Percentiles rank a stretch among this genome's conserved stretches.
Evolutionary conservation across 495 filamentous ascomycete species (phyloP).

Genomic region (Podospora conica): DNA sequence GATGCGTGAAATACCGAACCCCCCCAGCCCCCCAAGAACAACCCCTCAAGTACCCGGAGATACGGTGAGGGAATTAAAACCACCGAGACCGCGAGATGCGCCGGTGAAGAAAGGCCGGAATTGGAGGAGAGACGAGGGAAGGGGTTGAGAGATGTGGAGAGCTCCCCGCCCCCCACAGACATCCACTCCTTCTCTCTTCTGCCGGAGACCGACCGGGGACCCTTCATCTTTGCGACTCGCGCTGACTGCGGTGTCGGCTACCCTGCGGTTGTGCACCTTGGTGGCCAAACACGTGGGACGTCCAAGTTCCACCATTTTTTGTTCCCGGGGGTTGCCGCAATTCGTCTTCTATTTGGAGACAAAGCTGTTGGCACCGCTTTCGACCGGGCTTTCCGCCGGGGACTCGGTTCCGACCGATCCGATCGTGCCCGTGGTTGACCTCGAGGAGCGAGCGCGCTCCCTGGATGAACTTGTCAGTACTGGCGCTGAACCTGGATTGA

Average conservation of each 20-base stretch:
- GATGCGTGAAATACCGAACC: neutral
- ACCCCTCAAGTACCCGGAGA: neutral
- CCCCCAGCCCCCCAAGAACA: neutral
- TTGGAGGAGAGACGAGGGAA: neutral
- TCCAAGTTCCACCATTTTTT: neutral
- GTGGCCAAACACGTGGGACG: neutral
- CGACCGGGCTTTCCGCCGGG: slow-evolving; percentile 28
- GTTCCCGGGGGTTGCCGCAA: neutral
- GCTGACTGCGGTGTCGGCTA: neutral
- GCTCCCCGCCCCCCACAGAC: neutral
- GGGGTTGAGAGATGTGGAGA: neutral
- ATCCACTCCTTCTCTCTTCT: neutral
- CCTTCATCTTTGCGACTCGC: neutral
- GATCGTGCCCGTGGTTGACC: slow-evolving; percentile 12
- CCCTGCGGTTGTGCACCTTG: neutral
- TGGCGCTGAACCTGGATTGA: neutral
- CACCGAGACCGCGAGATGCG: neutral
- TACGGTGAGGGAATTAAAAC: neutral
- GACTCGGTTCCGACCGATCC: slow-evolving; percentile 20
- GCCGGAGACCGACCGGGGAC: neutral
- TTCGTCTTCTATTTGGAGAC: slow-evolving; percentile 25
- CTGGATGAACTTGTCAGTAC: slow-evolving; percentile 16
- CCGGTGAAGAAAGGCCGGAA: neutral
- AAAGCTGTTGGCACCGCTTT: slow-evolving; percentile 23
- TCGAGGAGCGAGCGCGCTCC: slow-evolving; percentile 21